Evolutionary conservation across 78 protist species (phyloP), one percentile per base, ranked within the genome.

Genomic region (Dictyostelium citrinum): DNA sequence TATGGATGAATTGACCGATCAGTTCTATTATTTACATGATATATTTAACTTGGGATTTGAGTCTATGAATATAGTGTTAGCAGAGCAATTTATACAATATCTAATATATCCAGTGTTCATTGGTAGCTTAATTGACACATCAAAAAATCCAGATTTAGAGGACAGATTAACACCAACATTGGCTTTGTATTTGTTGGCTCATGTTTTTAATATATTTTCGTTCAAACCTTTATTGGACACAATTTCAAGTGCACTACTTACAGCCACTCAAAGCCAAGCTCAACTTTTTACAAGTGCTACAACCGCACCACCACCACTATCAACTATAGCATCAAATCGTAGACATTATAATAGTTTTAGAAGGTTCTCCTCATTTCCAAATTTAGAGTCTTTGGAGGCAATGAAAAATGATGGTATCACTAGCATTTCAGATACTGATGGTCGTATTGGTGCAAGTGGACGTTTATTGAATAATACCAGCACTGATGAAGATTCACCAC

Each of bases 141-240:
- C 24, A 6, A 74, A 33, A 35, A 72, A 74, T 22, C 68, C 78
- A 83, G 78, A 29, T 8, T 88, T 72, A 17, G 84, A 90, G 84
- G 91, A 83, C 11, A 78, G 86, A 35, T 6, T 96, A 16, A 41
- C 95, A 20, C 95, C 95, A 8, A 55, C 82, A 17, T n/a, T 82
- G 31, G 91, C 95, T n/a, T 20, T 96, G n/a, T 85, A 93, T 71
- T n/a, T 96, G 17, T 88, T 96, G 33, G 84, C 97, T 27, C 95
- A 91, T 20, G 79, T 91, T 2, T 91, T 91, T 67, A 82, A 83
- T 49, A 91, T 91, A 24, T 91, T 91, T 58, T 51, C 90, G 17
- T 91, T 27, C 68, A 83, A 79, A 27, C 95, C 95, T n/a, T 27
- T 91, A 27, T 43, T 91, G 45, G 91, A 91, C n/a, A 77, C 95